Evolutionary conservation across 257 asterid genomes (phyloP), one percentile per base, ranked within the genome.

Genomic region (Coffea canephora): DNA sequence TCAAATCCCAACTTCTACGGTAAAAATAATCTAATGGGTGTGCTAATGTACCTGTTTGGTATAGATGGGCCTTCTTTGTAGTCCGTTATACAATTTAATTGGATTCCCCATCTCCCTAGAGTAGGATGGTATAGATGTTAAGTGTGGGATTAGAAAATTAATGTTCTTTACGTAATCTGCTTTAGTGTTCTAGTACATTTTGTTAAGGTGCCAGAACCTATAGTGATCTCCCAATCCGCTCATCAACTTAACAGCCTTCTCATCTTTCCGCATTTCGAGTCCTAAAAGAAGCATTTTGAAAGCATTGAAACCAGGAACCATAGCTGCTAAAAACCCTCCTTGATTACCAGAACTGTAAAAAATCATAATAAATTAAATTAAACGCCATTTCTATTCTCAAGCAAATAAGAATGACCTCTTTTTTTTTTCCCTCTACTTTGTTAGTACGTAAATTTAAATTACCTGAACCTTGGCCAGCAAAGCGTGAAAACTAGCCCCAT

Each of bases 401-500:
- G 55, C 48, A 21, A 57, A 14, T 14, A 39, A 43, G 75, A n/a
- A 10, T 16, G 12, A 14, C 10, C 3, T 48, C 10, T 8, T 5
- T 13, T 13, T 5, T 18, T 45, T 69, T 23, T n/a, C 71, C 34
- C 8, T 64, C 46, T 71, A 67, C 1, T 48, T 31, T 31, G 34
- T 31, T 48, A 48, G 12, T 48, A 48, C 31, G 0, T 73, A 48
- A 13, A 48, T 21, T 19, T 78, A 64, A 62, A 27, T 71, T 89
- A 95, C 99, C 99, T 95, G 96, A 93, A 95, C 97, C 93, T 87
- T 62, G 98, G 99, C 99, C 99, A 95, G 91, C 96, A 95, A 76
- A 92, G 94, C 97, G 91, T 91, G 97, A 95, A 95, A 48, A 89
- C 93, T 78, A 89, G 82, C 82, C 99, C 99, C 76, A 91, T 48